Conservation (phyloP, 345 rosid species). For the Dipteronia sinensis region DNA sequence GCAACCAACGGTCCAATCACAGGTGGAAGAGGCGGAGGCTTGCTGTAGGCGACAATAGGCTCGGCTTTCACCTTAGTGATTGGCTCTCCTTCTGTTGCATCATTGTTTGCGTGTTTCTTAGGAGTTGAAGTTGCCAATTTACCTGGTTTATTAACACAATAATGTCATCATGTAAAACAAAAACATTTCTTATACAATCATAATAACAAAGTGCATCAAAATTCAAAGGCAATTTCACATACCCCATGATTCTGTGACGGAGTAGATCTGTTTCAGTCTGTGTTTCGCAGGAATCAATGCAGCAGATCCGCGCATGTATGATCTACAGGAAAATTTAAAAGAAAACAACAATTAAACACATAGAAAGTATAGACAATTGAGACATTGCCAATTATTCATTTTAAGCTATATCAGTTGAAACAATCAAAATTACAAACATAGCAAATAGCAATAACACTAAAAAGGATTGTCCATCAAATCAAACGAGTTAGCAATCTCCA, state of each 20-base stretch:
- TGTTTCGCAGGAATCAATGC: conserved; percentile 28
- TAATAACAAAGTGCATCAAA: background rate
- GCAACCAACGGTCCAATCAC: conserved; percentile 57
- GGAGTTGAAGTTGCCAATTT: conserved; percentile 45
- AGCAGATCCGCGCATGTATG: conserved; percentile 34
- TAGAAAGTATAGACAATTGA: too few relatives aligned
- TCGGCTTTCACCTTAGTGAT: conserved; percentile 32
- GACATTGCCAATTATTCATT: too few relatives aligned
- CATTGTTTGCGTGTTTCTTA: conserved; percentile 34
- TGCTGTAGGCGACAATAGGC: conserved; percentile 57
- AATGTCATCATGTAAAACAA: background rate
- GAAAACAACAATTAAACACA: too few relatives aligned
- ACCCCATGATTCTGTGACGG: conserved; percentile 43
- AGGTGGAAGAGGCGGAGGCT: conserved; percentile 54
- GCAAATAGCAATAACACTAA: too few relatives aligned
- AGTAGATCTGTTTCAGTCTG: conserved; percentile 18
- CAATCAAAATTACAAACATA: too few relatives aligned
- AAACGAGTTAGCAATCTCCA: too few relatives aligned
- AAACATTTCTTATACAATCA: background rate
- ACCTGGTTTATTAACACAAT: conserved; percentile 27
- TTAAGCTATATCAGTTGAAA: too few relatives aligned
- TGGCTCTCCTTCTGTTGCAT: background rate
- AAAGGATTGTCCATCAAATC: too few relatives aligned
- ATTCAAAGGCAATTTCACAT: background rate
- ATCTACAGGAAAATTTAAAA: background rate